These are phyloP conservation scores for Elsinoe necatrix DNA, from an alignment of 2,329 filamentous ascomycete genomes.

Conservation along the genomic window DNA sequence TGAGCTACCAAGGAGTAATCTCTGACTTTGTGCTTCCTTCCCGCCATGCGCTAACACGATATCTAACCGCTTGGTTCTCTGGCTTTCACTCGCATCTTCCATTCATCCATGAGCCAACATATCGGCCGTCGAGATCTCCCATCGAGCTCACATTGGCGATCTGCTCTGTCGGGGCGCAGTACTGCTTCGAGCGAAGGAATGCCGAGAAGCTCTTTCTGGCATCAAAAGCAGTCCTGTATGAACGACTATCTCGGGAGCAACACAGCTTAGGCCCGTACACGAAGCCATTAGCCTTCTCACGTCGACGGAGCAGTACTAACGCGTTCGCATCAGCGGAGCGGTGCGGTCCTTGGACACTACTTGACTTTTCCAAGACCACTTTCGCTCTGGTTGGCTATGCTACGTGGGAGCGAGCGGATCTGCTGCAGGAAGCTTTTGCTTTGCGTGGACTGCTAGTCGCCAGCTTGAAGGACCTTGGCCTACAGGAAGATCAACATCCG, in stretches of 20 bases:
- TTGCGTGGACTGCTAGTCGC: constrained; percentile 26
- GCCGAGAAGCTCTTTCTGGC: constrained; percentile 26
- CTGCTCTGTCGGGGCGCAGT: constrained; percentile 29
- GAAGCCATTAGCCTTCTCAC: neutral
- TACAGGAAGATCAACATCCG: neutral
- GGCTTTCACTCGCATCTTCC: constrained; percentile 29
- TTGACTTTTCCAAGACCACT: constrained; percentile 24
- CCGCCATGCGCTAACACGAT: neutral
- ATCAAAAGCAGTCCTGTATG: constrained; percentile 23
- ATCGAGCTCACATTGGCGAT: constrained; percentile 29
- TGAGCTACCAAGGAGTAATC: neutral
- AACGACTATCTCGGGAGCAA: neutral
- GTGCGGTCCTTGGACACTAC: neutral
- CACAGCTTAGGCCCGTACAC: neutral
- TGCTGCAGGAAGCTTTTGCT: constrained; percentile 28
- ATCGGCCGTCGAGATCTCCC: constrained; percentile 26
- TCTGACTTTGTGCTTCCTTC: neutral
- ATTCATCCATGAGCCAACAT: constrained; percentile 29
- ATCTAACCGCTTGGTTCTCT: constrained; percentile 4
- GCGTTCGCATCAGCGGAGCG: neutral
- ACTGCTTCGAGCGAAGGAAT: constrained; percentile 28
- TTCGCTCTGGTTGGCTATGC: constrained; percentile 28
- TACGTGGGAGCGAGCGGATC: constrained; percentile 27
- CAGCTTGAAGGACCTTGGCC: constrained; percentile 22
- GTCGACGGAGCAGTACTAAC: neutral